Base-by-base conservation (phyloP, 345 rosid genomes). In the Syzygium aqueum region DNA sequence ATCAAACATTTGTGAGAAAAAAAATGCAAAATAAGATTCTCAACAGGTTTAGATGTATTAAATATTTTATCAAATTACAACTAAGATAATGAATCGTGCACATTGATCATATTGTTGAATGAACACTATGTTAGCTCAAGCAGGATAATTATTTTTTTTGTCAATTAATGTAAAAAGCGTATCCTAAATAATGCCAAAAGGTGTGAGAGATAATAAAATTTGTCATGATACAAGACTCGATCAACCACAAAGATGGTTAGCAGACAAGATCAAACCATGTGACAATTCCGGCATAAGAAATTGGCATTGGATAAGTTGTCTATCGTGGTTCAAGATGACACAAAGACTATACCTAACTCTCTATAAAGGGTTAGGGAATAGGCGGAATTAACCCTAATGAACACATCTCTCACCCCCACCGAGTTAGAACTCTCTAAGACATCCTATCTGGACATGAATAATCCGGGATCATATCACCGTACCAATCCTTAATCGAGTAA, bases 321-420 rank as follows among this genome's bases (percentile, higher is more conserved):
- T 37, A 37, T 37, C 14, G 1, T 2, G 14, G 1, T 27, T 57
- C 1, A 57, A 57, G 63, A 57, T 13, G 6, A 57, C 10, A 57
- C 63, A n/a, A 23, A 2, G 13, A 57, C 63, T 57, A 57, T 23
- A 25, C 63, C 63, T 57, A 57, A 57, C 63, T 57, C n/a, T 9
- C 63, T 2, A 25, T 23, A 4, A 23, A 23, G 8, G 28, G 28
- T 23, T 27, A 57, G 63, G 28, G 5, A 57, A 10, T 2, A 57
- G 28, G n/a, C 13, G 23, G n/a, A 57, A 57, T 57, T 23, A 0
- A 11, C n/a, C 63, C 13, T 57, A 57, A 57, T 0, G 63, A 57
- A 2, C 10, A 12, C 63, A 12, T 23, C 63, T 57, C 2, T 1
- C n/a, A 8, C 2, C 12, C 0, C 0, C 0, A 23, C 0, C 11